Base-by-base conservation (phyloP, 441 rosid genomes). In the Gossypium davidsonii region DNA sequence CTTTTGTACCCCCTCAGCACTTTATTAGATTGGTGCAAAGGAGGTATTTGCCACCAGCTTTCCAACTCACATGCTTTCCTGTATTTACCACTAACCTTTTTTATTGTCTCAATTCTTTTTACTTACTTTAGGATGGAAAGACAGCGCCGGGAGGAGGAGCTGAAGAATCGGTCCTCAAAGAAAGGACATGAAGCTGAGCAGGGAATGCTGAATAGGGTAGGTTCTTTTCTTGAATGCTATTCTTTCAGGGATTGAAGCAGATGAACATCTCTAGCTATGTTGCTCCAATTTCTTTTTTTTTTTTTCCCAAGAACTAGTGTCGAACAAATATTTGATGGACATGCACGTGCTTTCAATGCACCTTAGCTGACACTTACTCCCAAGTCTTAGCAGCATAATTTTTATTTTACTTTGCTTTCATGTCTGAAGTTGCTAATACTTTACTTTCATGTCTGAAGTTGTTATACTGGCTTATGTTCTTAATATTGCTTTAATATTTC, bases 1-100 rank as follows among this genome's bases (percentile, higher is more conserved):
- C 85, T 14, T 90, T 90, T 73, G 92, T 90, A 46, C 92, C 94
- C 56, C 92, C 94, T 58, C 94, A 90, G 78, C 94, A 90, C 81
- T 90, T 90, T 80, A 90, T 90, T 73, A 89, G 94, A 72, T 81
- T 90, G 65, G 88, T 90, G 74, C 94, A 88, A 77, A 82, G 94
- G 76, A 84, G 94, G 94, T 88, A 88, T 21, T 8, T 73, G 68
- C 26, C 44, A 49, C 6, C 52, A 6, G 21, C 26, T 68, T 51
- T 51, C 9, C 37, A 15, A 68, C 25, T 51, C 2, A 51, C 12
- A 51, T 10, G 10, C 26, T 51, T 26, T 9, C 26, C 28, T 15
- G 21, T 10, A 23, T 59, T 71, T 71, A 8, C 18, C 18, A 25
- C 60, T 17, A 67, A 18, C 28, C 2, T 57, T 14, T 14, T 28